phyloP scores from a whole-genome alignment of 2,329 filamentous ascomycete genomes.

The Microdochium nivale region DNA sequence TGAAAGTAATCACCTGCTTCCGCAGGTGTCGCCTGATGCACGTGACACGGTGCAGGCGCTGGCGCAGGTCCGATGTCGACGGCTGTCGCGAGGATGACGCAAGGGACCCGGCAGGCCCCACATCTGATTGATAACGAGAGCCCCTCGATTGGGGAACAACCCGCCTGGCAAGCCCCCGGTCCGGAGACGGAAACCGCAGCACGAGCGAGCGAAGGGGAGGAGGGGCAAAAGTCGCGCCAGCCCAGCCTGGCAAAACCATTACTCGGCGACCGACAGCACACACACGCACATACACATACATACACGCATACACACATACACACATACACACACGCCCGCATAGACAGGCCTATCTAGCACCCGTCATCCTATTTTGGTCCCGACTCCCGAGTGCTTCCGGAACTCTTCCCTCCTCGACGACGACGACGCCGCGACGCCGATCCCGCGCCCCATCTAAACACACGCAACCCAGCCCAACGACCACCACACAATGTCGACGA shows the following conservation, averaged over 20 bases:
- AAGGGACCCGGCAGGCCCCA: neutral
- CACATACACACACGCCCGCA: too few relatives aligned
- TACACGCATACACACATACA: neutral
- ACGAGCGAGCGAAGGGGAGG: neutral
- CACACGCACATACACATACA: neutral
- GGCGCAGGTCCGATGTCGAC: neutral
- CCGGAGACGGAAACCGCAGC: neutral
- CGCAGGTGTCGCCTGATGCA: too few relatives aligned
- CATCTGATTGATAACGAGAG: neutral
- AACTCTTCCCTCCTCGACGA: neutral
- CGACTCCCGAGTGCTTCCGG: too few relatives aligned
- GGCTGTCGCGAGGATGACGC: neutral
- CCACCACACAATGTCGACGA: slow-evolving; percentile 52
- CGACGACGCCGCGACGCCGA: too few relatives aligned
- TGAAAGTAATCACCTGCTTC: too few relatives aligned
- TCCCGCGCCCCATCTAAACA: too few relatives aligned
- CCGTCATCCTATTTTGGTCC: too few relatives aligned
- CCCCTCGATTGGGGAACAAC: neutral
- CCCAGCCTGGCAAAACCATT: neutral
- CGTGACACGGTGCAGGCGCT: too few relatives aligned
- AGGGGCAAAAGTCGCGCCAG: neutral
- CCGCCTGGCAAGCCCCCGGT: neutral
- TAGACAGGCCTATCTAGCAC: too few relatives aligned
- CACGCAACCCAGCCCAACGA: neutral
- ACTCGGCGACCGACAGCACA: neutral